A percentile compares a stretch with the other conserved stretches of the same genome.
Conservation (phyloP, 352 stramenopile genomes). For the Pythium pyrilobum region DNA sequence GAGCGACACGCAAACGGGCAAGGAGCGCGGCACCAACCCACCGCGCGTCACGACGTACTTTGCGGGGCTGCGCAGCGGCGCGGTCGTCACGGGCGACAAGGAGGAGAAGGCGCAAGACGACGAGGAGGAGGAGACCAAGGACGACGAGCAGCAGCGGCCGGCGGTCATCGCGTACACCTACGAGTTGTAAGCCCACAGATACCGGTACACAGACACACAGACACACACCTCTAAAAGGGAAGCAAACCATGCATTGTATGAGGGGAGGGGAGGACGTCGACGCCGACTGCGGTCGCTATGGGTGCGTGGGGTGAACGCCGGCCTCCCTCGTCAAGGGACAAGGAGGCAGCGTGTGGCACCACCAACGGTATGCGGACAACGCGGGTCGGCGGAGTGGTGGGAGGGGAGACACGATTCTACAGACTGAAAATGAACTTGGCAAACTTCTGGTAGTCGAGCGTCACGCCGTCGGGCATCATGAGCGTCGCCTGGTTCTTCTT, state of each 20-base stretch:
- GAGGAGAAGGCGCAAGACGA: constrained; percentile 28
- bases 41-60: constrained; percentile 75
- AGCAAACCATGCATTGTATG: constrained; percentile 20
- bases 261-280: not conserved
- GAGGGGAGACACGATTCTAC: constrained; percentile 23
- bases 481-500: constrained; percentile 63
- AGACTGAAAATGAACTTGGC: constrained; percentile 76
- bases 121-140: constrained; percentile 19
- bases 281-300: not conserved
- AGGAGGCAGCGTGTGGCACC: no score
- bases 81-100: constrained; percentile 17
- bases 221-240: not conserved
- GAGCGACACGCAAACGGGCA: constrained; percentile 75
- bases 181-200: constrained; percentile 57
- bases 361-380: no score
- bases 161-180: constrained; percentile 70
- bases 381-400: not conserved
- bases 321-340: no score
- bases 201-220: no score
- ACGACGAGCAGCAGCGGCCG: constrained; percentile 26
- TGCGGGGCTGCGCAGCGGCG: constrained; percentile 49
- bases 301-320: no score
- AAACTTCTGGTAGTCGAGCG: constrained; percentile 73
- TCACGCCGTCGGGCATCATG: constrained; percentile 44
- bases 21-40: constrained; percentile 80